phyloP scores from a whole-genome alignment of 2,329 filamentous ascomycete genomes.

The Cryphonectria naterciae region DNA sequence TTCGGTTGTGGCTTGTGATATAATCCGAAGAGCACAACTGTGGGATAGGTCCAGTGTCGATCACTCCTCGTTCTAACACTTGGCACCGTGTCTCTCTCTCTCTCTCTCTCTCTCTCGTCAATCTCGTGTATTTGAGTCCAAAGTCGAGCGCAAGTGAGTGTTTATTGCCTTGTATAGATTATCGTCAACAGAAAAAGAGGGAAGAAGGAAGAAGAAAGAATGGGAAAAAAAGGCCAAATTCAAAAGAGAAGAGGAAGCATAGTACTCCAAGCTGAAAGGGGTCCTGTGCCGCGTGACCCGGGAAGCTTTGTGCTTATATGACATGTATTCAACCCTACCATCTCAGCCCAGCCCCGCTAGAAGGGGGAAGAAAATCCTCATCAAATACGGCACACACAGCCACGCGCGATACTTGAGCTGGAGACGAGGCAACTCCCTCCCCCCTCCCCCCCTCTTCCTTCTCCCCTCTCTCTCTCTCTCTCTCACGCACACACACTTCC shows the following conservation, averaged over 20 bases:
- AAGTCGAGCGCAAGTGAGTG: not conserved
- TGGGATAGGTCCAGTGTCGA: not conserved
- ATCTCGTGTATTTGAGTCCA: not conserved
- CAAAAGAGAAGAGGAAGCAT: not conserved
- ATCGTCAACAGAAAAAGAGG: not conserved
- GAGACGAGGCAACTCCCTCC: not conserved
- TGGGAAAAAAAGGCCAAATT: not conserved
- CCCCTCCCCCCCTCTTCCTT: too few species aligned
- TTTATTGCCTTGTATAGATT: not conserved
- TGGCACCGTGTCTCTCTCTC: not conserved
- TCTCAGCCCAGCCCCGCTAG: not conserved
- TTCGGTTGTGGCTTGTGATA: not conserved
- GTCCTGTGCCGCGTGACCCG: not conserved
- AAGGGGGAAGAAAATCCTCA: not conserved
- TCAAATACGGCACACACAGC: conserved; percentile 3
- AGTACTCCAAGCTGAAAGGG: not conserved
- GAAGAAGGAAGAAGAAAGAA: not conserved
- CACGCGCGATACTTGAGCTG: not conserved
- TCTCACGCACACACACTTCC: not conserved
- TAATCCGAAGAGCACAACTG: not conserved
- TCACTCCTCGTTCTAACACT: not conserved
- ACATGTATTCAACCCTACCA: not conserved
- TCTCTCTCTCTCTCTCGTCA: not conserved
- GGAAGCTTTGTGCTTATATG: not conserved
- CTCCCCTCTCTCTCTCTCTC: too few species aligned